Percentiles rank a stretch among this genome's conserved stretches.
phyloP scores from a whole-genome alignment of 1,284 basidiomycete genomes.

The Earliella scabrosa region DNA sequence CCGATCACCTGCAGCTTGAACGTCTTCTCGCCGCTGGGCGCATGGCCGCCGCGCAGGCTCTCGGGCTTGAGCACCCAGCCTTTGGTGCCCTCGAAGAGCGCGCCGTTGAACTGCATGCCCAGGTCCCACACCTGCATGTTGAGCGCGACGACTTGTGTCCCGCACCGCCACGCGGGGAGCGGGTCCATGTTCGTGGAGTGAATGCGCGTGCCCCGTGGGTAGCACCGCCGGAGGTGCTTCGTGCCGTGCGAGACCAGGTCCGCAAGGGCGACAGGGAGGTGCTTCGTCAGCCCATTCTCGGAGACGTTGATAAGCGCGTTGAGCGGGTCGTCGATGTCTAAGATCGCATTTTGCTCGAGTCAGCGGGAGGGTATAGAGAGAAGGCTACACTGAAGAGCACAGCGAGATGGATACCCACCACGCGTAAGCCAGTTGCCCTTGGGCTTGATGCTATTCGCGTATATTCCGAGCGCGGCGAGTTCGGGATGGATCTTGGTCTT shows the following conservation, averaged over 20 bases:
- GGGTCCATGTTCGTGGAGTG: background rate
- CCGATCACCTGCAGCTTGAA: background rate
- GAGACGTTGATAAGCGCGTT: background rate
- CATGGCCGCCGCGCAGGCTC: background rate
- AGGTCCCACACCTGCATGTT: conserved; percentile 1
- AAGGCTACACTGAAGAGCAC: too few species aligned
- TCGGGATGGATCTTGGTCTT: background rate
- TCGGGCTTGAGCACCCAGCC: background rate
- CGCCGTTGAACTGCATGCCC: background rate
- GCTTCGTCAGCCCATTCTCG: background rate
- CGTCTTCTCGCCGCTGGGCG: background rate
- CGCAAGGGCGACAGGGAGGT: background rate
- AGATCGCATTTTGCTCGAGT: background rate
- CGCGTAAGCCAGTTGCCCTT: background rate
- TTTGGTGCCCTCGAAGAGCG: background rate
- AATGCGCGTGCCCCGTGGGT: background rate
- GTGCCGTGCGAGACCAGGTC: background rate
- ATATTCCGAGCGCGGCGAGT: background rate
- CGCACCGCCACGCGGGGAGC: background rate
- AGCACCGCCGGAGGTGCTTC: background rate
- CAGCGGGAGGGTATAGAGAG: background rate
- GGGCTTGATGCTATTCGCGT: background rate
- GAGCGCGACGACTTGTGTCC: background rate
- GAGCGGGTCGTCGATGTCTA: background rate
- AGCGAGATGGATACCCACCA: background rate